These are phyloP conservation scores for Macroventuria anomochaeta DNA, from an alignment of 2,329 filamentous ascomycete genomes.

Conservation along the genomic window DNA sequence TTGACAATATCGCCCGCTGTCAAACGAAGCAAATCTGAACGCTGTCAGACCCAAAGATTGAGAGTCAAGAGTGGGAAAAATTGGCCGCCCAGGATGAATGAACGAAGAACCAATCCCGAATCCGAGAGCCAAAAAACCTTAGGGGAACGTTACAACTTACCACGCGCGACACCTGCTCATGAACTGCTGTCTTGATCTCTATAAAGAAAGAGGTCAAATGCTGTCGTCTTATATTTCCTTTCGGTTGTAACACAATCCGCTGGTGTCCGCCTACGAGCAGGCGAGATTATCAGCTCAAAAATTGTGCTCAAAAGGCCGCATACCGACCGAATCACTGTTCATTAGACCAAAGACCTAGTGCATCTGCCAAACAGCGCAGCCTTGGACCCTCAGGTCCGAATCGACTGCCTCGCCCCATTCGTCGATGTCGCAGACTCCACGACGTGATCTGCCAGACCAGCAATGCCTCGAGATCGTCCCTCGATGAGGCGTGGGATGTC, in stretches of 20 bases:
- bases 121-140: background rate
- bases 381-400: background rate
- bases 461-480: too few relatives aligned
- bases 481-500: too few relatives aligned
- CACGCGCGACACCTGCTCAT: background rate
- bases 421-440: too few relatives aligned
- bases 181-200: background rate
- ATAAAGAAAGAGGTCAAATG: background rate
- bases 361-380: background rate
- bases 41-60: background rate
- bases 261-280: background rate
- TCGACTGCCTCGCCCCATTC: background rate
- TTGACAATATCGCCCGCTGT: background rate
- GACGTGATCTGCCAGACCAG: too few relatives aligned
- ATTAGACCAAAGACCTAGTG: background rate
- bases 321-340: background rate
- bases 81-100: background rate
- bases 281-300: background rate
- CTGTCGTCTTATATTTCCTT: background rate
- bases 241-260: background rate
- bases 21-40: background rate
- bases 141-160: background rate
- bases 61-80: background rate
- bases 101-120: background rate
- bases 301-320: slow-evolving; percentile 12